phyloP scores from a whole-genome alignment of 2,329 filamentous ascomycete genomes.

The Trichophyton equinum region DNA sequence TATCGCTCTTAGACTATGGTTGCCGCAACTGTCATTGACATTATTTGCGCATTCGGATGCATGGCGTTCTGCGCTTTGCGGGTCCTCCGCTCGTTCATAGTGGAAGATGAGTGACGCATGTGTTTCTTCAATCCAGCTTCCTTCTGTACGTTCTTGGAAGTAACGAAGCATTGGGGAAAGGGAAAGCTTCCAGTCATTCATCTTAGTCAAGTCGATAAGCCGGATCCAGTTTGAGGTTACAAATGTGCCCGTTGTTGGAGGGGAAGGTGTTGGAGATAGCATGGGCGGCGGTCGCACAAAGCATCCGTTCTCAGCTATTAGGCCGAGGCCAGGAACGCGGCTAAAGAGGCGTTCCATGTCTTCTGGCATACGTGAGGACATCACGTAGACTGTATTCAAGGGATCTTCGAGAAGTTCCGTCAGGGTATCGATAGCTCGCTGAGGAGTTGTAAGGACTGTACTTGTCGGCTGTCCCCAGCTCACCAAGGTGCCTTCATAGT shows the following conservation, averaged over 20 bases:
- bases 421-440: slow-evolving; percentile 70
- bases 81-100: slow-evolving; percentile 70
- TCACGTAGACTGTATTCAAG: slow-evolving; percentile 79
- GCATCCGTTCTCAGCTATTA: slow-evolving; percentile 91
- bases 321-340: slow-evolving; percentile 66
- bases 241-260: neutral
- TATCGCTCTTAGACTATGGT: slow-evolving; percentile 66
- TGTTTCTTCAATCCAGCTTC: slow-evolving; percentile 78
- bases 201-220: slow-evolving; percentile 59
- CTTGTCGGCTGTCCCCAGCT: slow-evolving; percentile 74
- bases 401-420: slow-evolving; percentile 70
- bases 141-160: slow-evolving; percentile 79
- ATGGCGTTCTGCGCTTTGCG: slow-evolving; percentile 59
- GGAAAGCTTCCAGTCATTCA: slow-evolving; percentile 67
- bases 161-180: slow-evolving; percentile 76
- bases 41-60: slow-evolving; percentile 85
- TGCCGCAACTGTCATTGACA: slow-evolving; percentile 85
- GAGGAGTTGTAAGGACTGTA: slow-evolving; percentile 74
- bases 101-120: slow-evolving; percentile 86
- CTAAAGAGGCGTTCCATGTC: slow-evolving; percentile 80
- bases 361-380: slow-evolving; percentile 77
- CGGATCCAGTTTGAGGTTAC: slow-evolving; percentile 56
- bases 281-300: slow-evolving; percentile 61
- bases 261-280: neutral
- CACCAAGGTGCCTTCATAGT: slow-evolving; percentile 87